Conservation (phyloP, 1,284 basidiomycete genomes). For the Apiotrichum mycotoxinovorans region DNA sequence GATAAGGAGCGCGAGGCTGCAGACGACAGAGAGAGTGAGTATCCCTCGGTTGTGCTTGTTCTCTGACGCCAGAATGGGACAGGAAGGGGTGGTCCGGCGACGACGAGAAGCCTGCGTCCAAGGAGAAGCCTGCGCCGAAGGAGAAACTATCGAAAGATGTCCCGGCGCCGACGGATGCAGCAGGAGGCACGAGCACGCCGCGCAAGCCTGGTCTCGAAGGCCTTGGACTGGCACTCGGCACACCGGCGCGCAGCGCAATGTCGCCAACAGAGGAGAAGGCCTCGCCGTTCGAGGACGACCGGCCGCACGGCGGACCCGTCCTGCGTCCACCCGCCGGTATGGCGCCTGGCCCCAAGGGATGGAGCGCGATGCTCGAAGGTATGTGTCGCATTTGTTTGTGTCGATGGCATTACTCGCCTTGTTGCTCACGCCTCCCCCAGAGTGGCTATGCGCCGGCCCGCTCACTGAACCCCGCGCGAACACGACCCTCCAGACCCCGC, state of each 20-base stretch:
- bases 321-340: neutral
- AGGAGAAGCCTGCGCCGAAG: constrained; percentile 5
- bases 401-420: neutral
- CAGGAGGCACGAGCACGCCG: neutral
- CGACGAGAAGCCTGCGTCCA: constrained; percentile 8
- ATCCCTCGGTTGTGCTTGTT: neutral
- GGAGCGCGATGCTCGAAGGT: constrained; percentile 48
- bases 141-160: too few relatives aligned
- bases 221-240: neutral
- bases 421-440: constrained; percentile 21
- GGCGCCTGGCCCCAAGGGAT: constrained; percentile 28
- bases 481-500: constrained; percentile 4
- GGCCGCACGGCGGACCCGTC: neutral
- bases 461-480: neutral
- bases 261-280: constrained; percentile 23
- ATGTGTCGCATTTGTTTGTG: constrained; percentile 8
- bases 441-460: constrained; percentile 40
- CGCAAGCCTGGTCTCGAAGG: neutral
- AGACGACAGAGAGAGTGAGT: too few relatives aligned
- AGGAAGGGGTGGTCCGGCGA: neutral
- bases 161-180: neutral
- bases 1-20: neutral
- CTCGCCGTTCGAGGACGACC: neutral
- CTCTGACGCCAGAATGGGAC: neutral
- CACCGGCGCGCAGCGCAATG: constrained; percentile 3